Base-by-base conservation (phyloP, 2,329 filamentous ascomycete genomes). In the Phaeosphaeria sp. region DNA sequence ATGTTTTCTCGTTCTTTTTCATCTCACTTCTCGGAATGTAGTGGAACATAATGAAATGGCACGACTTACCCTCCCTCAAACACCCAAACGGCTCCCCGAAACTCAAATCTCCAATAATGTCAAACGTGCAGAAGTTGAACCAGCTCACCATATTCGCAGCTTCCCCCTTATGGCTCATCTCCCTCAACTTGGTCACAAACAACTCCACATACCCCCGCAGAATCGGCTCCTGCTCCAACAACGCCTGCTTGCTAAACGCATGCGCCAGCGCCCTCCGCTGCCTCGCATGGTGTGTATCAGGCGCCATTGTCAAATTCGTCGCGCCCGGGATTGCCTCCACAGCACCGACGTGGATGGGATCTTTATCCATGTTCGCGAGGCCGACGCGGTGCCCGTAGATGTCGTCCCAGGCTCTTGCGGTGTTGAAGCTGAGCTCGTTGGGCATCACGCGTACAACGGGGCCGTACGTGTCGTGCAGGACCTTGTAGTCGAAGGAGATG, bases 121-220 rank as follows among this genome's bases (percentile, higher is more conserved):
- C 71, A 49, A 74, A 73, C 2, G 71, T 72, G 52, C 67, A 72
- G 18, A 72, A 74, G 39, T 73, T 73, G 47, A 68, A 72, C 71
- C 71, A 75, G 13, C 63, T 66, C n/a, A 75, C 67, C 66, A 75
- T 68, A 39, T 77, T 75, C 18, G 69, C 69, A 1, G 59, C 52
- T 42, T 70, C 60, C 13, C 74, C 65, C 17, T 59, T 66, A 11
- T 70, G 56, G 6, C 66, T 66, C 62, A 76, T 66, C 62, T 76
- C 77, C 56, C 65, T 68, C 27, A 83, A 62, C 25, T 72, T 73
- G 6, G 66, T 46, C 25, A 82, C 71, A 36, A 83, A 73, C 10
- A 80, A 59, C 47, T 78, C 69, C 20, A 80, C 75, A 60, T 82
- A 80, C 0, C 62, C 59, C 54, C 74, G 68, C 58, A 83, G 52